Conservation (phyloP, 257 asterid species). For the Capsicum rhomboideum region DNA sequence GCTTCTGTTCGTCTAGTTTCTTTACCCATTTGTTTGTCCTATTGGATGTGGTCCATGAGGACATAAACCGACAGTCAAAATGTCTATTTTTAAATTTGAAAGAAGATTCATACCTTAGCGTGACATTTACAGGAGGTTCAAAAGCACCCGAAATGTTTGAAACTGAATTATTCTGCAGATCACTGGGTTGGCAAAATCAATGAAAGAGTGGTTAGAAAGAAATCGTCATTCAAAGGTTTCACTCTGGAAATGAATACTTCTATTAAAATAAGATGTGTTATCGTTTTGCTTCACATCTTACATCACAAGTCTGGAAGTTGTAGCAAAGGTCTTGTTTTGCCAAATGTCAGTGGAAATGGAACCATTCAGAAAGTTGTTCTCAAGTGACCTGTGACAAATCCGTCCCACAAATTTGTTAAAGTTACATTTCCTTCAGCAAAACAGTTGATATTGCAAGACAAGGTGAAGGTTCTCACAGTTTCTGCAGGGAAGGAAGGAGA, state of each 20-base stretch:
- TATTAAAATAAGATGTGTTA: background rate
- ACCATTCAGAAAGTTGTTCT: constrained; percentile 32
- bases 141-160: constrained; percentile 27
- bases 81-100: background rate
- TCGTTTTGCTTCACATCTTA: constrained; percentile 6
- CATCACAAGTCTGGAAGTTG: constrained; percentile 27
- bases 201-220: constrained; percentile 5
- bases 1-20: background rate
- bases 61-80: background rate
- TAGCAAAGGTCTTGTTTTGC: constrained; percentile 27
- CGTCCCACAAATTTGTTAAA: background rate
- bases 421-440: background rate
- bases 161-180: constrained; percentile 27
- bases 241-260: background rate
- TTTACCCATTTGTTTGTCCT: background rate
- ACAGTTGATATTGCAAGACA: background rate
- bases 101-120: constrained; percentile 24
- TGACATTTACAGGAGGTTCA: constrained; percentile 36
- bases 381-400: constrained; percentile 28
- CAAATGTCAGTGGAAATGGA: constrained; percentile 25
- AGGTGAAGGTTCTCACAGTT: constrained; percentile 26
- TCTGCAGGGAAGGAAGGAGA: constrained; percentile 31
- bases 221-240: background rate
- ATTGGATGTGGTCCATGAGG: background rate
- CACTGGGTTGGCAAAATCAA: constrained; percentile 16